phyloP scores from a whole-genome alignment of 2,329 filamentous ascomycete species.

The Apiospora hydei region DNA sequence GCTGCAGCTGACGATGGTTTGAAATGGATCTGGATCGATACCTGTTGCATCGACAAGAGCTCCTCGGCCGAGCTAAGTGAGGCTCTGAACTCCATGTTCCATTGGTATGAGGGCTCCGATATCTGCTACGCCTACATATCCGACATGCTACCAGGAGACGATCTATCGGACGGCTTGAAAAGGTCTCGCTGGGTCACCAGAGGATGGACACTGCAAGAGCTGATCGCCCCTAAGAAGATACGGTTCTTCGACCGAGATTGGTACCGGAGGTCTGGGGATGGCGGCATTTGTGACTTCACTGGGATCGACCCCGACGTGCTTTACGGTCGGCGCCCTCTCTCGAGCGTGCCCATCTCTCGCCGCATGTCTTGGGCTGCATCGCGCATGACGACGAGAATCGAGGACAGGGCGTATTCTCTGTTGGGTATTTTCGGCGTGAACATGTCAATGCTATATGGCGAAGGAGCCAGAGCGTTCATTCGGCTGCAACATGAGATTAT shows the following conservation, averaged over 20 bases:
- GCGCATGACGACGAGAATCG: constrained; percentile 35
- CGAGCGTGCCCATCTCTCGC: not conserved
- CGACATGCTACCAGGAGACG: not conserved
- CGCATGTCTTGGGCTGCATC: constrained; percentile 37
- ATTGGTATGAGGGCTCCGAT: constrained; percentile 27
- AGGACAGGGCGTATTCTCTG: constrained; percentile 43
- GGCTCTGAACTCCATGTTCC: constrained; percentile 32
- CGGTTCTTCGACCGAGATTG: constrained; percentile 32
- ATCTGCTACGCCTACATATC: constrained; percentile 33
- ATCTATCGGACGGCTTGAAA: constrained; percentile 11
- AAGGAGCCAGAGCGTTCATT: constrained; percentile 39
- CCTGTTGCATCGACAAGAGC: constrained; percentile 22
- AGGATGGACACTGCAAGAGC: constrained; percentile 33
- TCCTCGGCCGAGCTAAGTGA: constrained; percentile 6
- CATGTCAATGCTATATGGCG: constrained; percentile 44
- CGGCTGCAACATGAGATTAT: constrained; percentile 40
- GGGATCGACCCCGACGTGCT: not conserved
- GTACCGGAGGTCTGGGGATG: constrained; percentile 2
- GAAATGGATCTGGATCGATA: constrained; percentile 22
- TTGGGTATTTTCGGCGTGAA: constrained; percentile 42
- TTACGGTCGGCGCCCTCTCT: not conserved
- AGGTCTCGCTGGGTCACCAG: not conserved
- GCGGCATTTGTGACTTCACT: not conserved
- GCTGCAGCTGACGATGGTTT: constrained; percentile 25
- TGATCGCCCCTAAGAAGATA: constrained; percentile 30